A percentile compares a stretch with the other conserved stretches of the same genome.
phyloP scores from a whole-genome alignment of 1,139 yeast species.

The Kurtzmaniella natalensis region DNA sequence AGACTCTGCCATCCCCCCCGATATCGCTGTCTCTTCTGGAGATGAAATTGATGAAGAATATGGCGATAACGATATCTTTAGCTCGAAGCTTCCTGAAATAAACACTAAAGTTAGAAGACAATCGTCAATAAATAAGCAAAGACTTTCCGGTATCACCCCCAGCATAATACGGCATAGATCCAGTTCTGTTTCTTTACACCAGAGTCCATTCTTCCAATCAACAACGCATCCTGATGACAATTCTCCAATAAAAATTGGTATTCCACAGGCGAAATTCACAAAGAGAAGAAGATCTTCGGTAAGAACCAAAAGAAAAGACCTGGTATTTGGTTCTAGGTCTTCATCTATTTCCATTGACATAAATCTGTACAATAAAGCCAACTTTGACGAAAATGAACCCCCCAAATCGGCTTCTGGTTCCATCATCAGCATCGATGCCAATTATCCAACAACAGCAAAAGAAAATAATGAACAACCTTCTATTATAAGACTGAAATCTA shows the following conservation, averaged over 20 bases:
- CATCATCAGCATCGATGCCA: too few species aligned
- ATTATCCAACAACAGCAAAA: too few species aligned
- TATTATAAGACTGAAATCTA: too few species aligned
- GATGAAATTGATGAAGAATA: constrained; percentile 22
- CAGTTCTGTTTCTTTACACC: constrained; percentile 20
- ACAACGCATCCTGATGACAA: neutral
- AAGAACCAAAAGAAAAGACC: constrained; percentile 9
- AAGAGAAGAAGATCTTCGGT: constrained; percentile 28
- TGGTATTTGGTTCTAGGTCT: constrained; percentile 3
- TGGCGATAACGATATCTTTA: constrained; percentile 31
- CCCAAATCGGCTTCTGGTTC: too few species aligned
- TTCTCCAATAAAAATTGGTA: constrained; percentile 33
- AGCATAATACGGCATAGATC: constrained; percentile 24
- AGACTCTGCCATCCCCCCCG: constrained; percentile 3
- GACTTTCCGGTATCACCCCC: constrained; percentile 35
- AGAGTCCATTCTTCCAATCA: neutral
- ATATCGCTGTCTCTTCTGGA: constrained; percentile 6
- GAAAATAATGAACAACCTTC: too few species aligned
- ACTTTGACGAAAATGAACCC: too few species aligned
- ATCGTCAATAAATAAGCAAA: constrained; percentile 26
- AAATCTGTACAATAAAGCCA: too few species aligned
- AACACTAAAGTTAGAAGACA: constrained; percentile 17
- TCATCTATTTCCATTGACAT: too few species aligned
- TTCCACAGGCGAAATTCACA: constrained; percentile 29
- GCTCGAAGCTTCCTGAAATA: constrained; percentile 17